phyloP scores from a whole-genome alignment of 805 yeast genomes.

The Kuraishia floccosa region DNA sequence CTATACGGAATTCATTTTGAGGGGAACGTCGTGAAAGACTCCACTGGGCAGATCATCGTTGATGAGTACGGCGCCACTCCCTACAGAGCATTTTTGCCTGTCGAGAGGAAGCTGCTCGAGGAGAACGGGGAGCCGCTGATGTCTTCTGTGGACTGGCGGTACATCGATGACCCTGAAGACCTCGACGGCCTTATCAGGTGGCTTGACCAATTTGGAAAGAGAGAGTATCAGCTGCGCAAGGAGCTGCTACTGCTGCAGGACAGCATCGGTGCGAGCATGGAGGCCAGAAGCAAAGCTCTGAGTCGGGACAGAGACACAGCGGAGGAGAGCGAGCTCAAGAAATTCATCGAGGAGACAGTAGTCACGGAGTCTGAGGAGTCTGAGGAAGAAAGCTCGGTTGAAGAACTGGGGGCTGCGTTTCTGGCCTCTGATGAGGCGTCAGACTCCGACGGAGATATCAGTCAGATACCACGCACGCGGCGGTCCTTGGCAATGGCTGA shows the following conservation, averaged over 20 bases:
- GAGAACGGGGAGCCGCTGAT: constrained; percentile 50
- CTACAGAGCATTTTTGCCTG: constrained; percentile 15
- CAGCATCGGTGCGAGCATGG: constrained; percentile 40
- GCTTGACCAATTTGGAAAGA: constrained; percentile 64
- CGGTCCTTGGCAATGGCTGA: constrained; percentile 20
- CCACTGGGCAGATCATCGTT: constrained; percentile 13
- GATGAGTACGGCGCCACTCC: constrained; percentile 25
- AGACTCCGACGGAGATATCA: constrained; percentile 5
- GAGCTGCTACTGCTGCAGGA: constrained; percentile 46
- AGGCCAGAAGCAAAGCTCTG: constrained; percentile 45
- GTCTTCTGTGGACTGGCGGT: constrained; percentile 55
- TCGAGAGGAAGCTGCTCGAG: constrained; percentile 55
- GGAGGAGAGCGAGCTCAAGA: constrained; percentile 28
- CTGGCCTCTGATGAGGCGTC: background rate
- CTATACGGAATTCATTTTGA: constrained; percentile 19
- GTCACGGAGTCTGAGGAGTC: constrained; percentile 19
- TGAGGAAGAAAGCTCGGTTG: constrained; percentile 5
- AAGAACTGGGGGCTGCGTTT: constrained; percentile 1
- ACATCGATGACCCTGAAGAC: constrained; percentile 48
- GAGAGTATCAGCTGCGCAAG: constrained; percentile 58
- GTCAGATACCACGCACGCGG: constrained; percentile 22
- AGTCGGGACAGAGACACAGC: constrained; percentile 28
- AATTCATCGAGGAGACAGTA: constrained; percentile 24
- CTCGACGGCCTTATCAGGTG: constrained; percentile 45
- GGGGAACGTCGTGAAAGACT: constrained; percentile 11